Percentiles rank a stretch among this genome's conserved stretches.
Conservation (phyloP, 257 asterid genomes). For the Jaltomata sinuosa region DNA sequence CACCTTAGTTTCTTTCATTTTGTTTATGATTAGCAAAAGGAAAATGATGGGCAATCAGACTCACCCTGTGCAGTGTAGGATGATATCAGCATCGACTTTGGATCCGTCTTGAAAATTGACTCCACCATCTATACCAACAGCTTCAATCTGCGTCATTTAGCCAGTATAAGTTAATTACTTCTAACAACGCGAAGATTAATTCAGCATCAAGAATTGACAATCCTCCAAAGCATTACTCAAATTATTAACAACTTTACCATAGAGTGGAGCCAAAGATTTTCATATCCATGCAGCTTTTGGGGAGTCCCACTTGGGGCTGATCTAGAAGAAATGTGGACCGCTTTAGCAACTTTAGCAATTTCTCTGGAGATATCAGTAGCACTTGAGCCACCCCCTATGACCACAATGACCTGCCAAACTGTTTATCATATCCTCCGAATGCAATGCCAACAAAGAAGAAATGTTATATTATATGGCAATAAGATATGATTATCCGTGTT, state of each 20-base stretch:
- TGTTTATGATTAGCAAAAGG: background rate
- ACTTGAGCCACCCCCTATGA: conserved; percentile 79
- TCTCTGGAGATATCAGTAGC: conserved; percentile 80
- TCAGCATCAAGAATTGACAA: background rate
- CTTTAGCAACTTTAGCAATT: conserved; percentile 61
- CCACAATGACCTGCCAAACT: conserved; percentile 55
- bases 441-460: background rate
- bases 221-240: background rate
- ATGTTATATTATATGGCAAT: background rate
- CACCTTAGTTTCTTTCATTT: background rate
- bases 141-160: conserved; percentile 37
- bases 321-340: conserved; percentile 75
- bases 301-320: conserved; percentile 22
- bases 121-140: conserved; percentile 46
- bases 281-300: conserved; percentile 44
- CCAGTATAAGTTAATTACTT: conserved; percentile 6
- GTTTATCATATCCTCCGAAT: background rate
- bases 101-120: conserved; percentile 58
- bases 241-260: background rate
- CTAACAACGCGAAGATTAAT: background rate
- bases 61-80: conserved; percentile 92
- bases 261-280: conserved; percentile 48
- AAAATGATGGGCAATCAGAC: background rate
- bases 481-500: background rate
- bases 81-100: conserved; percentile 41